These are phyloP conservation scores for Pythium scleroteichum DNA, from an alignment of 352 stramenopile genomes.

Conservation along the genomic window DNA sequence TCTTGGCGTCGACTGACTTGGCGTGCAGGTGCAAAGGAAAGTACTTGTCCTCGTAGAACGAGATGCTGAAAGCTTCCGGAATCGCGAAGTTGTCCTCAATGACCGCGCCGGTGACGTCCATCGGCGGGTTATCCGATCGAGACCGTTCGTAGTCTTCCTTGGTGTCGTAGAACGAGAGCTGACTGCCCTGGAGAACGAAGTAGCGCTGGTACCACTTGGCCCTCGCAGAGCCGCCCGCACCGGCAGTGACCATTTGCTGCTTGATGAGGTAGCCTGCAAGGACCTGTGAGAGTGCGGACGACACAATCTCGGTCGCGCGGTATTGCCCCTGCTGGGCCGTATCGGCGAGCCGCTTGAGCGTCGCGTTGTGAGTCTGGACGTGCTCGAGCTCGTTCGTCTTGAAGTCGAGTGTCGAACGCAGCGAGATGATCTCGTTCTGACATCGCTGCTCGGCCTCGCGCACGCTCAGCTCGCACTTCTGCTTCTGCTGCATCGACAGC, in stretches of 20 bases:
- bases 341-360: conserved; percentile 82
- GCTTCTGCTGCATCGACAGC: conserved; percentile 69
- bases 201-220: conserved; percentile 89
- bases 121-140: conserved; percentile 74
- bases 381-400: conserved; percentile 89
- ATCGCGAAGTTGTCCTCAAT: conserved; percentile 80
- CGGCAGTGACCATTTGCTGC: conserved; percentile 50
- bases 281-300: conserved; percentile 65
- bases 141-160: conserved; percentile 88
- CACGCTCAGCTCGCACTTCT: conserved; percentile 76
- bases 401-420: conserved; percentile 78
- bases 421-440: conserved; percentile 55
- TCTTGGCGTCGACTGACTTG: conserved; percentile 75
- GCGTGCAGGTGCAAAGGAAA: conserved; percentile 81
- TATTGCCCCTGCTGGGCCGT: conserved; percentile 86
- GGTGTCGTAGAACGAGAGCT: conserved; percentile 83
- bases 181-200: conserved; percentile 78
- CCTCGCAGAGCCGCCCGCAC: conserved; percentile 25
- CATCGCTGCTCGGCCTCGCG: conserved; percentile 79
- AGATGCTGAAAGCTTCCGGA: conserved; percentile 79
- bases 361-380: conserved; percentile 87
- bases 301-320: conserved; percentile 81
- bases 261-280: conserved; percentile 87
- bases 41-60: conserved; percentile 79
- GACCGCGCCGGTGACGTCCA: conserved; percentile 74